Conservation (phyloP, 2,329 filamentous ascomycete species). For the Acrocalymma vagum region DNA sequence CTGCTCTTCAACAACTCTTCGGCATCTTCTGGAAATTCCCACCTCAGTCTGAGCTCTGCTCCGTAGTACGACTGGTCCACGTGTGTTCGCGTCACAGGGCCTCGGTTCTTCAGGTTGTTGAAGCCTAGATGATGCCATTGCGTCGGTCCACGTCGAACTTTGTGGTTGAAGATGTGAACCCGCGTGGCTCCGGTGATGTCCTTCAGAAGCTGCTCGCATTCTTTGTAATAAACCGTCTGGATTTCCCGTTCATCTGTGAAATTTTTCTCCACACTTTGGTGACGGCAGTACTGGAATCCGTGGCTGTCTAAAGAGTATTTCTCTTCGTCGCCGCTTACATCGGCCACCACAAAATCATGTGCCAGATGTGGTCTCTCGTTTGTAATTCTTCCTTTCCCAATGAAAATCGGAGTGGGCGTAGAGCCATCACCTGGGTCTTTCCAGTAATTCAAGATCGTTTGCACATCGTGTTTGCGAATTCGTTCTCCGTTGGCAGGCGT, state of each 20-base stretch:
- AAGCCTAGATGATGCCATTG: conserved; percentile 40
- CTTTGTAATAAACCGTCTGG: conserved; percentile 22
- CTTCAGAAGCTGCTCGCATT: conserved; percentile 37
- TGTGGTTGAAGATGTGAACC: conserved; percentile 70
- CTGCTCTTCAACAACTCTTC: conserved; percentile 30
- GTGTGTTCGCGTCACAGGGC: conserved; percentile 60
- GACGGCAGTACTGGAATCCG: conserved; percentile 29
- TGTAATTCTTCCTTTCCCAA: conserved; percentile 30
- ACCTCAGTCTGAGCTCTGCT: conserved; percentile 24
- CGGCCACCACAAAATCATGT: conserved; percentile 27
- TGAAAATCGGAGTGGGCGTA: conserved; percentile 28
- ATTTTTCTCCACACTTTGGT: conserved; percentile 24
- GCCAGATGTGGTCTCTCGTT: conserved; percentile 29
- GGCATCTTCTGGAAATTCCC: conserved; percentile 25
- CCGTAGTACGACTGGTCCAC: conserved; percentile 54
- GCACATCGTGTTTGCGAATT: conserved; percentile 26
- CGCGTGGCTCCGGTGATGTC: conserved; percentile 63
- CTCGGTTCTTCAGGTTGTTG: conserved; percentile 40
- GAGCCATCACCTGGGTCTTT: conserved; percentile 32
- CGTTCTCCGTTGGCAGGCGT: too few species aligned
- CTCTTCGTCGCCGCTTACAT: conserved; percentile 28
- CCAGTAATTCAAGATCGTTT: conserved; percentile 32
- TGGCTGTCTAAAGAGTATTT: conserved; percentile 25
- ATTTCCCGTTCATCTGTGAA: conserved; percentile 27
- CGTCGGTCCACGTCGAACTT: conserved; percentile 56